A percentile compares a stretch with the other conserved stretches of the same genome.
phyloP scores from a whole-genome alignment of 2,329 filamentous ascomycete genomes.

The Talaromyces sp. region DNA sequence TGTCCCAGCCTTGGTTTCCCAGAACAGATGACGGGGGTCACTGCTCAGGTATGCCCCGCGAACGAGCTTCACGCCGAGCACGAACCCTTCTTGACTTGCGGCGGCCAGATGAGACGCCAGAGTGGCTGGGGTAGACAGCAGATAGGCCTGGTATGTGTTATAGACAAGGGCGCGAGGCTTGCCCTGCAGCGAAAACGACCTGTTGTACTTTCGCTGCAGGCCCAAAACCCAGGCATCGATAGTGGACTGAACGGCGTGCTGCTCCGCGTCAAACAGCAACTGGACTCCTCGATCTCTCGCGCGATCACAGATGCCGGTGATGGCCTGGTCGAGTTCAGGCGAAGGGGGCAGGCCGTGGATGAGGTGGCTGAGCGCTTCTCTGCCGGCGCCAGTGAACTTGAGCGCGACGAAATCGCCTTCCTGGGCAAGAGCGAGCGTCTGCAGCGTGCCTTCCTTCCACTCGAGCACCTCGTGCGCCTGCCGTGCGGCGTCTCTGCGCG shows the following conservation, averaged over 20 bases:
- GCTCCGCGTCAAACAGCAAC: slow-evolving; percentile 80
- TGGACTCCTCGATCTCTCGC: slow-evolving; percentile 65
- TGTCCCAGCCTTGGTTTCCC: slow-evolving; percentile 65
- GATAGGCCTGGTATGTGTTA: slow-evolving; percentile 72
- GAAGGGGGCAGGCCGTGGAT: slow-evolving; percentile 59
- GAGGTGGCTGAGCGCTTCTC: slow-evolving; percentile 65
- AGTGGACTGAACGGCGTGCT: slow-evolving; percentile 68
- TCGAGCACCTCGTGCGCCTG: slow-evolving; percentile 29
- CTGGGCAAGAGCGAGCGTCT: slow-evolving; percentile 54
- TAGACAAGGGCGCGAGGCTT: slow-evolving; percentile 62
- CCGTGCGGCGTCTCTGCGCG: background rate
- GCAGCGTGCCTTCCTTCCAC: slow-evolving; percentile 71
- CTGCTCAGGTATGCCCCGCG: slow-evolving; percentile 67
- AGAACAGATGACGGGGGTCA: slow-evolving; percentile 65
- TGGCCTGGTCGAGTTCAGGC: slow-evolving; percentile 61
- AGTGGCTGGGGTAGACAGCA: slow-evolving; percentile 57
- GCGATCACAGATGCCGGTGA: slow-evolving; percentile 69
- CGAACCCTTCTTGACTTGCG: slow-evolving; percentile 58
- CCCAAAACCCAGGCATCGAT: slow-evolving; percentile 76
- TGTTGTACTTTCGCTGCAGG: slow-evolving; percentile 72
- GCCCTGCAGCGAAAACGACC: slow-evolving; percentile 32
- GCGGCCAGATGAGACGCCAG: slow-evolving; percentile 58
- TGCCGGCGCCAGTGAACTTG: slow-evolving; percentile 81
- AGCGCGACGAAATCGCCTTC: slow-evolving; percentile 60
- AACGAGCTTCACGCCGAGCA: slow-evolving; percentile 69